Evolutionary conservation across 2,329 filamentous ascomycete species (phyloP), one percentile per base, ranked within the genome.

Genomic region (Monosporascus sp.): DNA sequence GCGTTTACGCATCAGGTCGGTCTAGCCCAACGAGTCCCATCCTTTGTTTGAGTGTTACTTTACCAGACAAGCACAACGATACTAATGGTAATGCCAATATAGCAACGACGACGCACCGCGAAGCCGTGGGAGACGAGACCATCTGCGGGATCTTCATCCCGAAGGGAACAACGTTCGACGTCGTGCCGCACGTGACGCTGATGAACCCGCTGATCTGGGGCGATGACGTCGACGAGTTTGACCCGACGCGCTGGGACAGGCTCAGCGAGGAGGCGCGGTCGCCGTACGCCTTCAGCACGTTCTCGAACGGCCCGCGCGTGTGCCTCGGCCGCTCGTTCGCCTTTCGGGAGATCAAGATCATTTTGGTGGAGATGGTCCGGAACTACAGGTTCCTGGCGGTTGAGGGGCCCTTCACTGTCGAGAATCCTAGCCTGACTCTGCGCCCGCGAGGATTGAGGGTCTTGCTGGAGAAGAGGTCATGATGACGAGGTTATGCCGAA

Each of bases 121-220:
- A 69, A 43, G 62, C 71, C 2, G 55, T 51, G 5, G 45, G 60
- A 2, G 70, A 74, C 38, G 62, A 69, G 1, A 60, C 61, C 0
- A 60, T 75, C 24, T 64, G 67, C 8, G 72, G 67, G 1, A 59
- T 66, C 0, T 54, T 63, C 3, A 63, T 74, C 5, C 71, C 72
- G 6, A 68, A 66, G 49, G 71, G 68, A 4, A 74, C 72, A 0
- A 58, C 65, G 2, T 53, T 75, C 1, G 62, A 69, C 46, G 59
- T 74, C 24, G 65, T 68, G 16, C 70, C 72, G 1, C 64, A 66
- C 5, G 66, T 74, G 26, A 64, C 70, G 19, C 68, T 72, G 57
- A 60, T 65, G 6, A 68, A 70, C 55, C 67, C 68, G 1, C 48
- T 53, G 0, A 63, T 74, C 47, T 76, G 73, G 74, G 73, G 72